Base-by-base conservation (phyloP, 2,329 filamentous ascomycete species). In the Fusarium pilosicola region DNA sequence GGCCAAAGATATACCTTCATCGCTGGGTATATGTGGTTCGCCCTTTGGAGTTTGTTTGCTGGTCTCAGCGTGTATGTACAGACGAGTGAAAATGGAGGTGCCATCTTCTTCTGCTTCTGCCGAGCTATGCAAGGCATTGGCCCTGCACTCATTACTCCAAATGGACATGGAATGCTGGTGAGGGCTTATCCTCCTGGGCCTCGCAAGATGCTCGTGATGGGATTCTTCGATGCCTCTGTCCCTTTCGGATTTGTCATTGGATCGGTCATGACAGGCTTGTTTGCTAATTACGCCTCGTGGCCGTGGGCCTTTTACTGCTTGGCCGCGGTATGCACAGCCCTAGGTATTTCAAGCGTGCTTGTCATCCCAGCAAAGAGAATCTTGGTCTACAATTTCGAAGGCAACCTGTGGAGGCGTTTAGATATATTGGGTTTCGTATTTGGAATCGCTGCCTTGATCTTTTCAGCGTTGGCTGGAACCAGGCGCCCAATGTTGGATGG, bases 381-480 rank as follows among this genome's bases (percentile, higher is more conserved):
- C 8, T 20, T 74, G 55, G 72, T 78, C 20, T 66, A 75, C 44
- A 69, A 75, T 39, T 70, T 78, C 28, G 76, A 79, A 59, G 77
- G 71, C 6, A 75, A 55, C 20, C 63, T 79, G 10, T 79, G 73
- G 77, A 70, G 67, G 55, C 76, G 76, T 4, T 66, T 79, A 20
- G 77, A 79, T 48, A 42, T 67, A 14, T 46, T 70, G 10, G 77
- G 70, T 7, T 38, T 68, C 12, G 24, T 69, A 7, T 68, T 69
- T 44, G 71, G 74, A 13, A 44, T 65, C 18, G 56, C 71, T 34
- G 70, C 65, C 4, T 59, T 78, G 60, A 54, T 74, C 15, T 51
- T 79, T 79, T 79, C 57, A 61, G 63, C 30, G 61, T 62, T n/a
- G 77, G 77, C 12, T 78, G 76, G 76, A 79, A 78, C 38, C 76